Percentiles rank a stretch among this genome's conserved stretches.
phyloP scores from a whole-genome alignment of 192 early-diverging fungal species.

The Spinellus fusiger region DNA sequence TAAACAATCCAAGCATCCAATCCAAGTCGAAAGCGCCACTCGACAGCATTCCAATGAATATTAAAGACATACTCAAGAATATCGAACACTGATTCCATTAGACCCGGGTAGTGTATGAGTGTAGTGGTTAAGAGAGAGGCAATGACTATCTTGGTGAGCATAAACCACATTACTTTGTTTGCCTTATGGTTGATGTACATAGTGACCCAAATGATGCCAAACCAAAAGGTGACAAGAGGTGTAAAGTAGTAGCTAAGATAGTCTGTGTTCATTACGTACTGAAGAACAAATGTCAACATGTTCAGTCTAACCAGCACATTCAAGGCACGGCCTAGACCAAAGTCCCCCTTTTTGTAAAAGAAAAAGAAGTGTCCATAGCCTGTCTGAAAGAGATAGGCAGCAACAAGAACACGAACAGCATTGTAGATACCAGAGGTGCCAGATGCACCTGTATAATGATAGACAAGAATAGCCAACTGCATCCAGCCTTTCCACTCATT shows the following conservation, averaged over 20 bases:
- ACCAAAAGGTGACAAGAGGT: constrained; percentile 69
- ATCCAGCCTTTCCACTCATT: constrained; percentile 92
- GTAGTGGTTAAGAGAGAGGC: constrained; percentile 31
- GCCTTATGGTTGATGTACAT: constrained; percentile 48
- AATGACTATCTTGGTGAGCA: constrained; percentile 48
- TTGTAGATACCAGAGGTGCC: constrained; percentile 62
- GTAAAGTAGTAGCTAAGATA: constrained; percentile 79
- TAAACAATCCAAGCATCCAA: constrained; percentile 67
- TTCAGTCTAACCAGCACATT: constrained; percentile 65
- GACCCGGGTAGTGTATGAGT: constrained; percentile 35
- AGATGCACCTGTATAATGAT: constrained; percentile 70
- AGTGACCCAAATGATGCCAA: constrained; percentile 61
- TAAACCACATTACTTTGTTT: constrained; percentile 44
- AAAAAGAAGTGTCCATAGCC: constrained; percentile 78
- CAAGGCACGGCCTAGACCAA: constrained; percentile 53
- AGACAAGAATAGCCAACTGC: constrained; percentile 67
- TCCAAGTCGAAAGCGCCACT: constrained; percentile 68
- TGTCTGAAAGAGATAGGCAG: constrained; percentile 77
- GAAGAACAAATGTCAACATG: constrained; percentile 58
- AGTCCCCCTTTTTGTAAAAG: constrained; percentile 68
- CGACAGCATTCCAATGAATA: constrained; percentile 58
- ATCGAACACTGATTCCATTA: constrained; percentile 41
- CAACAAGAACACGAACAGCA: constrained; percentile 67
- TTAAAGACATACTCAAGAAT: constrained; percentile 36
- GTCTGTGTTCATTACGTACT: constrained; percentile 63